These are phyloP conservation scores for Pyronema omphalodes DNA, from an alignment of 495 filamentous ascomycete genomes.

Conservation along the genomic window DNA sequence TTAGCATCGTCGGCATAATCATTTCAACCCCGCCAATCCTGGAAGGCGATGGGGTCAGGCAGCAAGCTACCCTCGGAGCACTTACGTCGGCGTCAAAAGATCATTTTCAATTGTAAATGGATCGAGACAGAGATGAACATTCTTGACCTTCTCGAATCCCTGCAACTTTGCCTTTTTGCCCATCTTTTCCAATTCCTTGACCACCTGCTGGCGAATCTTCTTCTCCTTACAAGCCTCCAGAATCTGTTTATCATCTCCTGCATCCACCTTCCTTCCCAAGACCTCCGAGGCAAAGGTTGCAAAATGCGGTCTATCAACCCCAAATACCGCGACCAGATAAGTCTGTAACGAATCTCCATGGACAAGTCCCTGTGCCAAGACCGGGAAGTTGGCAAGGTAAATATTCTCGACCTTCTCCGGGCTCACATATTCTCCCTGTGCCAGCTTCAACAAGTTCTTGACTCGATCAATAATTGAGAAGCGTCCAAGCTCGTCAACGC, in stretches of 20 bases:
- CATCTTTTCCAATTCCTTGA: constrained; percentile 64
- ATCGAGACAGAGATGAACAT: constrained; percentile 57
- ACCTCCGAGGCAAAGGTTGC: constrained; percentile 60
- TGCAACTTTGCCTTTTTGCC: constrained; percentile 76
- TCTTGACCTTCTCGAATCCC: constrained; percentile 65
- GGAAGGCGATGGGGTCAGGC: too few species aligned
- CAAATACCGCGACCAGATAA: constrained; percentile 76
- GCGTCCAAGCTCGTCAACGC: constrained; percentile 65
- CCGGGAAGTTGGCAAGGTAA: constrained; percentile 58
- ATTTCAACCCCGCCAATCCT: not conserved
- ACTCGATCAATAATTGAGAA: constrained; percentile 88
- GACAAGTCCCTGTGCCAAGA: constrained; percentile 65
- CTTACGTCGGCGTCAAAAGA: constrained; percentile 89
- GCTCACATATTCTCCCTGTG: constrained; percentile 95
- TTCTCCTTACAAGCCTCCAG: constrained; percentile 44
- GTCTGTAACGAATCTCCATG: constrained; percentile 80
- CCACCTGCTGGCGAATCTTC: constrained; percentile 50
- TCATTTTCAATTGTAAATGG: constrained; percentile 92
- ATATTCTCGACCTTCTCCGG: constrained; percentile 94
- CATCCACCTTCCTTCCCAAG: constrained; percentile 43
- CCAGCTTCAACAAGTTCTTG: constrained; percentile 95
- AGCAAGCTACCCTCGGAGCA: constrained; percentile 18
- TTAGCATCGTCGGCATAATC: constrained; percentile 29
- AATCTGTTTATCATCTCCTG: constrained; percentile 46
- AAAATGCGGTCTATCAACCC: constrained; percentile 64